A percentile compares a stretch with the other conserved stretches of the same genome.
Conservation (phyloP, 257 asterid species). For the Parsonsia alboflavescens region DNA sequence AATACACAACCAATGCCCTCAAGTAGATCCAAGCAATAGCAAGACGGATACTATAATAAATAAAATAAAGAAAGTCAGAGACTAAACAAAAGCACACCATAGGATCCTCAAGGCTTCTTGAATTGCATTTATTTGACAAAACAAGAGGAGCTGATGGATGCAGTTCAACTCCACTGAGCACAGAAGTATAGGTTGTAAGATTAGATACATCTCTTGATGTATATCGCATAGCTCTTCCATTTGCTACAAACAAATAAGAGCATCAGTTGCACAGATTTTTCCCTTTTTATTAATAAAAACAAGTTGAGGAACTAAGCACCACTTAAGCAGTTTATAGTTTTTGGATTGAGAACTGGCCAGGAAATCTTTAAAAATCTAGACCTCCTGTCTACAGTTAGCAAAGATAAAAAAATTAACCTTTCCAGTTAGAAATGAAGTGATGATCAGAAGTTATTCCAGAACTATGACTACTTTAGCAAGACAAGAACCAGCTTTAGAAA, state of each 20-base stretch:
- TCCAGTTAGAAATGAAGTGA: background rate
- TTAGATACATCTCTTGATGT: constrained; percentile 59
- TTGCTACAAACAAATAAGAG: constrained; percentile 38
- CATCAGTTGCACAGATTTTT: background rate
- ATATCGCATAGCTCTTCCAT: constrained; percentile 47
- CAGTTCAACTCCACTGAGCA: constrained; percentile 38
- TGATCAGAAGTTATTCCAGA: background rate
- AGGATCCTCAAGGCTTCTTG: constrained; percentile 31
- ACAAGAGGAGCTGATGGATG: constrained; percentile 41
- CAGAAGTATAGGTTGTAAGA: constrained; percentile 48
- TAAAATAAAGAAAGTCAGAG: constrained; percentile 12
- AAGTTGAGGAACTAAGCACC: background rate
- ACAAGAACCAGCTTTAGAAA: background rate
- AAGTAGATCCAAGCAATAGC: constrained; percentile 18
- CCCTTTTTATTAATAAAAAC: background rate
- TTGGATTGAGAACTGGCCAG: background rate
- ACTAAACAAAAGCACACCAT: constrained; percentile 37
- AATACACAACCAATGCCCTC: constrained; percentile 10
- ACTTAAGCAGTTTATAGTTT: background rate
- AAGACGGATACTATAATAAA: constrained; percentile 7
- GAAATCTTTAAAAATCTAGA: background rate
- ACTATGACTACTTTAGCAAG: background rate
- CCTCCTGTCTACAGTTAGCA: background rate
- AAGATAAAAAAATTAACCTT: background rate
- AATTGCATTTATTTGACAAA: constrained; percentile 41